Evolutionary conservation across 176 grass and related monocot species (phyloP), one percentile per base, ranked within the genome.

Genomic region (Hordeum marinum): DNA sequence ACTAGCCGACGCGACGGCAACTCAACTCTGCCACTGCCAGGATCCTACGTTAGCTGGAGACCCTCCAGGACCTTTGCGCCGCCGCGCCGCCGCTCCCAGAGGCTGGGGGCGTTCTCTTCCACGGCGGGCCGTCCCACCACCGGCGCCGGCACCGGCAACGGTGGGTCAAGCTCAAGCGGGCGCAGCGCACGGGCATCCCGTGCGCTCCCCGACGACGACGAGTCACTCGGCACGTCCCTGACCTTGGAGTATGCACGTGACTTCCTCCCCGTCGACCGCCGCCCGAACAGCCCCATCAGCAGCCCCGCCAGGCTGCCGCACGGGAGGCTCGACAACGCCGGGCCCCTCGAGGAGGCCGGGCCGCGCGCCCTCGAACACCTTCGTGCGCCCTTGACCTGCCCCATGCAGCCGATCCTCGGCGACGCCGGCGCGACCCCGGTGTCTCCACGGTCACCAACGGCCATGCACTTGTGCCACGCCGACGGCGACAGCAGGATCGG

Each of bases 321-420:
- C 0, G 12, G 21, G 72, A 46, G 13, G 18, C 11, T 35, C 34
- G 82, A 11, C 13, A 20, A 6, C 9, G 61, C 24, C 17, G 54
- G 15, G 2, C 29, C 54, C 31, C 32, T 65, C 25, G 65, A 57
- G 52, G 48, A 6, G 11, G 18, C 14, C 15, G 36, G 15, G 64
- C 40, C 29, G 2, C 63, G 83, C 71, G 41, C 72, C n/a, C 29
- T 48, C 50, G 78, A 21, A 42, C 72, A 82, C 1, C 41, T 29
- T 52, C 4, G 40, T 18, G 11, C 45, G 34, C 88, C 83, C 64
- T 90, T 90, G 73, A 90, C 66, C 72, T 90, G 79, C 73, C 88
- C 88, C 88, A 86, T 78, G 84, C 79, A 90, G 74, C 42, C 42
- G 84, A 90, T 86, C 88, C 84, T 90, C 57, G 88, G 88, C 23